Evolutionary conservation across 352 stramenopile genomes (phyloP).

Genomic region (Phytopythium helicoides): DNA sequence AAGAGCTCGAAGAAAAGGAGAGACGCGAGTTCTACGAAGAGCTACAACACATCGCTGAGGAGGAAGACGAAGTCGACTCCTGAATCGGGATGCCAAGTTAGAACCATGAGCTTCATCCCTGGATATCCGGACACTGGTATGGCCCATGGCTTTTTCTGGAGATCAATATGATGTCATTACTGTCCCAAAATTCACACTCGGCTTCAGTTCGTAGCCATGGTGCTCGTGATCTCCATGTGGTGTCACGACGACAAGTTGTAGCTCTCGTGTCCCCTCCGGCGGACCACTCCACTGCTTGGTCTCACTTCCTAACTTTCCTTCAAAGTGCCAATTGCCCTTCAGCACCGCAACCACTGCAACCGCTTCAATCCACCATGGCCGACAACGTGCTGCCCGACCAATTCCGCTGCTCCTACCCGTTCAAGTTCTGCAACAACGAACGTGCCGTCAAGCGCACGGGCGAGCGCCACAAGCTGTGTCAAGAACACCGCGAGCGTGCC

Average conservation of each 20-base stretch:
- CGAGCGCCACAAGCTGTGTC: conserved; percentile 34
- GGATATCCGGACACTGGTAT: too few species aligned
- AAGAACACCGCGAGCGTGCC: conserved; percentile 30
- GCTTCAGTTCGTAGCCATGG: neutral
- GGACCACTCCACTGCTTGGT: too few species aligned
- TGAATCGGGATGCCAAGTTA: conserved; percentile 2
- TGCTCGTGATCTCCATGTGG: neutral
- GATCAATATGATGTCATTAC: neutral
- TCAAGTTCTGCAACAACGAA: conserved; percentile 27
- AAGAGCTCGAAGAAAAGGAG: conserved; percentile 52
- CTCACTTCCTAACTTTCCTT: too few species aligned
- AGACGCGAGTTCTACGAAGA: conserved; percentile 44
- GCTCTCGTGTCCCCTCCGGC: too few species aligned
- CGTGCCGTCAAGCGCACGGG: conserved; percentile 32
- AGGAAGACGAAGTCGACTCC: conserved; percentile 38
- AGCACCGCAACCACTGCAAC: too few species aligned
- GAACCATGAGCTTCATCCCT: conserved; percentile 1
- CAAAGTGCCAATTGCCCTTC: too few species aligned
- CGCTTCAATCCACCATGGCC: neutral
- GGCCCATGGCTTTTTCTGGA: too few species aligned
- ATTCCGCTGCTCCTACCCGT: conserved; percentile 30
- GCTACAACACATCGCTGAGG: conserved; percentile 39
- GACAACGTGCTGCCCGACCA: conserved; percentile 11
- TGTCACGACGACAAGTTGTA: neutral
- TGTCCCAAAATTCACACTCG: neutral